These are phyloP conservation scores for Leccinum griseonigrum DNA, from an alignment of 1,284 basidiomycete genomes.

Conservation along the genomic window DNA sequence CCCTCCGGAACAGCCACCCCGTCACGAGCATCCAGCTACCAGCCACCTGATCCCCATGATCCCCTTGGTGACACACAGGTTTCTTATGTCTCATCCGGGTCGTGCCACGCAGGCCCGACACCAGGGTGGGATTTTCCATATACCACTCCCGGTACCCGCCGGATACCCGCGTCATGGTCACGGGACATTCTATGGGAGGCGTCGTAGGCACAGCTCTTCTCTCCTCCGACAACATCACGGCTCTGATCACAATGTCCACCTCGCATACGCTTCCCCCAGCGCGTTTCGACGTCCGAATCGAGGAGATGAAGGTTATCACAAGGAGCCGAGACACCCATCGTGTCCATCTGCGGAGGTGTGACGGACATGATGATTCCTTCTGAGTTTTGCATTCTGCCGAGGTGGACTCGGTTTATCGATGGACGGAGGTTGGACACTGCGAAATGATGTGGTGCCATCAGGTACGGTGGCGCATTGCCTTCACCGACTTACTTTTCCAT, in stretches of 20 bases:
- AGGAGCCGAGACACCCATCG: conserved; percentile 56
- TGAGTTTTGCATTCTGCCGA: conserved; percentile 78
- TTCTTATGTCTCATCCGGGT: conserved; percentile 31
- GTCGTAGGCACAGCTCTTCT: conserved; percentile 80
- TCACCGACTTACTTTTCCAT: background rate
- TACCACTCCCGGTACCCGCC: conserved; percentile 59
- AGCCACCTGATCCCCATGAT: conserved; percentile 27
- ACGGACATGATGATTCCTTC: conserved; percentile 93
- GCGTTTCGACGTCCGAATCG: conserved; percentile 80
- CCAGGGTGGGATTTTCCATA: too few relatives aligned
- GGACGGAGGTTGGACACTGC: conserved; percentile 94
- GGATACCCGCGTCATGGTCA: conserved; percentile 64
- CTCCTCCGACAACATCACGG: conserved; percentile 62
- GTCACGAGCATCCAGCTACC: conserved; percentile 27
- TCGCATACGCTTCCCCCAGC: conserved; percentile 90
- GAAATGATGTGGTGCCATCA: conserved; percentile 99
- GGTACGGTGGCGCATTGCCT: conserved; percentile 84
- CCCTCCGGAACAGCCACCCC: conserved; percentile 14
- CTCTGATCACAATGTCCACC: conserved; percentile 92
- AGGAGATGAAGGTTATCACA: conserved; percentile 49
- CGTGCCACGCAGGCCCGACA: conserved; percentile 18
- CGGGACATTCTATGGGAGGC: conserved; percentile 99
- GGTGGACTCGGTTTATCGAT: conserved; percentile 47
- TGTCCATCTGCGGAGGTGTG: conserved; percentile 91
- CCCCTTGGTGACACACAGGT: conserved; percentile 28